Evolutionary conservation across 306 rosid genomes (phyloP), one percentile per base, ranked within the genome.

Genomic region (Lathyrus aphaca): DNA sequence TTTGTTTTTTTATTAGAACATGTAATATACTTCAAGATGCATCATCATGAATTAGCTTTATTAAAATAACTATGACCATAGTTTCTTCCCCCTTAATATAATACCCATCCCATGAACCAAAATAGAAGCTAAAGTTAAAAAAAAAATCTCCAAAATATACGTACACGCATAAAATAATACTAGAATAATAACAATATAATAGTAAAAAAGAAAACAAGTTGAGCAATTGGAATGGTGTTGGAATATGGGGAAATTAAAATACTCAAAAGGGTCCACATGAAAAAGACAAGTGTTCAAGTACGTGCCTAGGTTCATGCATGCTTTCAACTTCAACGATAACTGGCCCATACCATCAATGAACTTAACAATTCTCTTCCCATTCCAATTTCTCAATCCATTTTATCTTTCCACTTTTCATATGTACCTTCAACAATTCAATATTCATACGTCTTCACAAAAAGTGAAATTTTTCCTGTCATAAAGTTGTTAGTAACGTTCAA

Each of bases 251-350:
- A 25, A 74, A 74, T 64, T 68, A 66, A 75, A 68, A 73, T 45
- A 77, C 71, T 58, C 0, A 10, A 55, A 66, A 18, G 59, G 81
- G 84, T 53, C 55, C 83, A 79, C 80, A 39, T 76, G 89, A 83
- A 66, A 62, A 76, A 27, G 70, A 79, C 71, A 23, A 74, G 72
- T 66, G 73, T 82, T 76, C 76, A 71, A 77, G 84, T 81, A 85
- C 96, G 91, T 87, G 84, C 76, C 38, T 83, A 82, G 86, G 48
- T 90, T 85, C 96, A 83, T 90, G 96, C 96, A 90, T 85, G 93
- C 79, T 81, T 80, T 74, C 57, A 49, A 27, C 3, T 63, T 72
- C 74, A 61, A 79, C 37, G 16, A 55, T 45, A 69, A 46, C 51
- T 44, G 74, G 39, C 74, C 85, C 77, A 74, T 74, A 3, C 18